Percentiles rank a stretch among this genome's conserved stretches.
These are phyloP conservation scores for Sinapis alba DNA, from an alignment of 441 rosid genomes.

Conservation along the genomic window DNA sequence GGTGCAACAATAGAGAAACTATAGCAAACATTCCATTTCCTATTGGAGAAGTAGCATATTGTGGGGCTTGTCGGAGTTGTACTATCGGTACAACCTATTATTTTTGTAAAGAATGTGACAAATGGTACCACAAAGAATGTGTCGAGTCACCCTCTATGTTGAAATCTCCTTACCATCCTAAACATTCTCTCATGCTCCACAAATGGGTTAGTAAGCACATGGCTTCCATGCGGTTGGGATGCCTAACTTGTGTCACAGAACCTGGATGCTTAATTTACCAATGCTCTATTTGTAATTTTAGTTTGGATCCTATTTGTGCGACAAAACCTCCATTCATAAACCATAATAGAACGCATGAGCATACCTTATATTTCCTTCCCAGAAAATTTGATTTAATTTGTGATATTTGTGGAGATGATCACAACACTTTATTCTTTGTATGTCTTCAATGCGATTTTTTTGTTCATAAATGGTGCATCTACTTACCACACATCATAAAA, in stretches of 20 bases:
- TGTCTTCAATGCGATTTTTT: background rate
- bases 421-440: background rate
- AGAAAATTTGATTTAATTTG: background rate
- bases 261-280: background rate
- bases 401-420: background rate
- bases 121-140: background rate
- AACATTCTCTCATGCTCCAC: background rate
- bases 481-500: background rate
- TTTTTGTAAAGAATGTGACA: background rate
- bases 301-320: background rate
- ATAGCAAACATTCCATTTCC: background rate
- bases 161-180: background rate
- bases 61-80: background rate
- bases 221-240: background rate
- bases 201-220: background rate
- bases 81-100: background rate
- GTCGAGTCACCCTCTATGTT: background rate
- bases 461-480: background rate
- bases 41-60: background rate
- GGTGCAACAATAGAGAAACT: background rate
- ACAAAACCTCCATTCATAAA: background rate
- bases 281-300: background rate
- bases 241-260: background rate
- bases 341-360: background rate
- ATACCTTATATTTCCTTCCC: background rate